A percentile compares a stretch with the other conserved stretches of the same genome.
Evolutionary conservation across 208 protist species (phyloP).

Genomic region (Trypanosoma theileri): DNA sequence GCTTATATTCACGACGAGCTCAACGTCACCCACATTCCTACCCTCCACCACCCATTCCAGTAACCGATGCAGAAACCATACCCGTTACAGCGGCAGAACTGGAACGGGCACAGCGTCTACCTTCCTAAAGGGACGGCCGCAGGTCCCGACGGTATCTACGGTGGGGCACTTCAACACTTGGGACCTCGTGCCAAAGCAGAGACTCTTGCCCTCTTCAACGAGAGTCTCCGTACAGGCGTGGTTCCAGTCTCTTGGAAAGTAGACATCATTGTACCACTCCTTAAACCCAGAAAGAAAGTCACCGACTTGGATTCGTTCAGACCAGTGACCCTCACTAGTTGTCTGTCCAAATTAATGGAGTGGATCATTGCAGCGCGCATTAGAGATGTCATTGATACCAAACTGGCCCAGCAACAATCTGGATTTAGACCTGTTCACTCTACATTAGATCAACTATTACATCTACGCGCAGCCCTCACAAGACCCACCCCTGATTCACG

Average conservation of each 20-base stretch:
- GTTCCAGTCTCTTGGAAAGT: constrained; percentile 27
- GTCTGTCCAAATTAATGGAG: constrained; percentile 35
- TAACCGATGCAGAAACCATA: not conserved
- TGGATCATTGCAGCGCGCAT: constrained; percentile 24
- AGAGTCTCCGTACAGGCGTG: constrained; percentile 13
- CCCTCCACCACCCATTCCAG: not conserved
- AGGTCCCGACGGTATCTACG: not conserved
- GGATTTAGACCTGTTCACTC: constrained; percentile 27
- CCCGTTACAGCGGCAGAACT: constrained; percentile 3
- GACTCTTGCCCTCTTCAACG: constrained; percentile 23
- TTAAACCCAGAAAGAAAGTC: constrained; percentile 31
- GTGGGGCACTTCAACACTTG: constrained; percentile 3
- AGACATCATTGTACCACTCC: constrained; percentile 30
- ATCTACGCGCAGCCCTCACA: not conserved
- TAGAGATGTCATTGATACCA: constrained; percentile 20
- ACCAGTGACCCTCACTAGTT: constrained; percentile 30
- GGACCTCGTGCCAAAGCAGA: not conserved
- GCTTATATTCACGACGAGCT: not conserved
- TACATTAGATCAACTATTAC: constrained; percentile 29
- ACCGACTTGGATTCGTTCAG: constrained; percentile 14
- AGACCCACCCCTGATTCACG: not conserved
- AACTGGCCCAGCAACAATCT: constrained; percentile 20
- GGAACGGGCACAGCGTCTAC: not conserved
- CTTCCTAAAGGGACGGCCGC: not conserved
- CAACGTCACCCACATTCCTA: not conserved